Base-by-base conservation (phyloP, 257 asterid species). In the Nicotiana tomentosiformis region DNA sequence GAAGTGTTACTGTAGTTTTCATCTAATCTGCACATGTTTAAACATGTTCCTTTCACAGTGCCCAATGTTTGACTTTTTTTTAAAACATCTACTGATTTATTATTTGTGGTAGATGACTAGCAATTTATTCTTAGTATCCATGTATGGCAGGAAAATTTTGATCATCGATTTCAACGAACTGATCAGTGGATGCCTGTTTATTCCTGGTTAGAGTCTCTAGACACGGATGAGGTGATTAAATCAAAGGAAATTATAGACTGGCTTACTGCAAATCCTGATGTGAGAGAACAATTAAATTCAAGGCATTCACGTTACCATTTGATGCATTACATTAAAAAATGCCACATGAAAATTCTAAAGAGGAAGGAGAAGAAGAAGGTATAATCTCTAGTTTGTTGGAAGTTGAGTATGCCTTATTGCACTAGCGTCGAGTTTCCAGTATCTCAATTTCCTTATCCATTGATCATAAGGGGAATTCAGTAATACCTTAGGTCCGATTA, bases 241-340 rank as follows among this genome's bases (percentile, higher is more conserved):
- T 20, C 23, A 20, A 20, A 20, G 23, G 23, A 20, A 20, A 20
- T 20, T 20, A 20, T 20, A 20, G 23, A 20, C 23, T 20, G 23
- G 23, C 23, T 20, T 20, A 20, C 23, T 20, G 23, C 23, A 20
- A 20, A 20, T 20, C 23, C 23, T 20, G 23, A 20, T 20, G 23
- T 20, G 23, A 20, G 82, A 90, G 95, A 95, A 70, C 93, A 91
- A 66, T 86, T 95, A 86, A 93, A 90, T 85, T 83, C 96, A 10
- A 87, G 94, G 82, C 99, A 95, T 87, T 95, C 99, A 5, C 97
- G 97, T 77, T 95, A 95, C 90, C 99, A 95, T 87, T 87, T 95
- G 94, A 90, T 90, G 91, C 99, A 93, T 86, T 95, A 95, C 84
- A 90, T 95, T 46, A 95, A 95, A 95, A 95, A 95, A 84, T 95